Conservation (phyloP, 225 moss, liverwort and hornwort genomes). For the Takakia lepidozioides region DNA sequence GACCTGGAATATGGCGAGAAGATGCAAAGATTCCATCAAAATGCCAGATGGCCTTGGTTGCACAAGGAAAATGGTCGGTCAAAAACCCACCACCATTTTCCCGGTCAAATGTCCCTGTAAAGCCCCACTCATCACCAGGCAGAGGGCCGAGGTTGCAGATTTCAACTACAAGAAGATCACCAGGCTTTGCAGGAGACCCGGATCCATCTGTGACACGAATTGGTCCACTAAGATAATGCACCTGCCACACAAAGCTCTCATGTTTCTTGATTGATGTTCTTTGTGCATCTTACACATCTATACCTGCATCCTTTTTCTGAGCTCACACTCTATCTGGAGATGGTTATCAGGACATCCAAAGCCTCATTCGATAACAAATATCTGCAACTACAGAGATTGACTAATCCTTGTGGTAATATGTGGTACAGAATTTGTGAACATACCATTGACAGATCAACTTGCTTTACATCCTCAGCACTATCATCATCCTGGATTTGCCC, state of each 20-base stretch:
- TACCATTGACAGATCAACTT: slow-evolving; percentile 57
- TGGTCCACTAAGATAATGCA: slow-evolving; percentile 77
- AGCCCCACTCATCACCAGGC: slow-evolving; percentile 83
- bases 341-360: too few species aligned
- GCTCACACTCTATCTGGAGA: too few species aligned
- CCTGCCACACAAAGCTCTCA: slow-evolving; percentile 21
- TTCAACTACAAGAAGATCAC: slow-evolving; percentile 75
- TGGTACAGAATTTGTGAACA: slow-evolving; percentile 2
- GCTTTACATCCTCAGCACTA: slow-evolving; percentile 79
- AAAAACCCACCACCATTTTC: slow-evolving; percentile 89
- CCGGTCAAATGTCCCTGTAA: slow-evolving; percentile 75
- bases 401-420: too few species aligned
- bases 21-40: slow-evolving; percentile 79
- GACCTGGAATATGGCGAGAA: slow-evolving; percentile 86
- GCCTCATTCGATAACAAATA: too few species aligned
- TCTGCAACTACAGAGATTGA: too few species aligned
- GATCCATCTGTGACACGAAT: slow-evolving; percentile 55
- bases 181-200: slow-evolving; percentile 49
- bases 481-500: slow-evolving; percentile 73
- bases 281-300: neutral
- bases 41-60: slow-evolving; percentile 85
- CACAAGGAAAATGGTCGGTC: slow-evolving; percentile 83
- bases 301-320: too few species aligned
- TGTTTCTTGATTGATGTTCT: neutral
- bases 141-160: slow-evolving; percentile 75